Conservation (phyloP, 345 rosid genomes). For the Corymbia maculata region DNA sequence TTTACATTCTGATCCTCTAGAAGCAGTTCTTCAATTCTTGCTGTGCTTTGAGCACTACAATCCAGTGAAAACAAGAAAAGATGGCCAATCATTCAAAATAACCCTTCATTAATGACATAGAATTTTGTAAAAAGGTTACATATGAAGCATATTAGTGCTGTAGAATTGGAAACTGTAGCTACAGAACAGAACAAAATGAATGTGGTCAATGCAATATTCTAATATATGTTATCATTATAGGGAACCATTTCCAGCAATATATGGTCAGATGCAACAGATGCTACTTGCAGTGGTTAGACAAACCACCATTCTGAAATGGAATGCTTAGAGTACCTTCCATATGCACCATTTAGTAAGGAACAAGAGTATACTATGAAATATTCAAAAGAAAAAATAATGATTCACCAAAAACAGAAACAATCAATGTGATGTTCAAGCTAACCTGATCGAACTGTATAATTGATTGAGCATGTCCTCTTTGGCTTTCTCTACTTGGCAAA, state of each 20-base stretch:
- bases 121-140: neutral
- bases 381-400: neutral
- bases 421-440: neutral
- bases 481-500: conserved; percentile 96
- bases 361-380: neutral
- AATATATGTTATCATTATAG: neutral
- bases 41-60: conserved; percentile 61
- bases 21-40: conserved; percentile 75
- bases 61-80: neutral
- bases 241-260: neutral
- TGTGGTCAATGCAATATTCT: neutral
- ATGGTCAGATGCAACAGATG: neutral
- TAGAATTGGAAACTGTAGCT: neutral
- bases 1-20: conserved; percentile 88
- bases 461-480: conserved; percentile 98
- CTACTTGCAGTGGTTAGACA: neutral
- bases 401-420: neutral
- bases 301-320: neutral
- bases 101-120: neutral
- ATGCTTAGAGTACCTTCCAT: neutral
- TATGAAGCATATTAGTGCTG: neutral
- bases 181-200: neutral
- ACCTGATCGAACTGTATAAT: conserved; percentile 88
- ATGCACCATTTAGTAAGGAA: neutral
- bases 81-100: neutral